Conservation (phyloP, 176 grass and related monocot genomes). For the Musa acuminata region DNA sequence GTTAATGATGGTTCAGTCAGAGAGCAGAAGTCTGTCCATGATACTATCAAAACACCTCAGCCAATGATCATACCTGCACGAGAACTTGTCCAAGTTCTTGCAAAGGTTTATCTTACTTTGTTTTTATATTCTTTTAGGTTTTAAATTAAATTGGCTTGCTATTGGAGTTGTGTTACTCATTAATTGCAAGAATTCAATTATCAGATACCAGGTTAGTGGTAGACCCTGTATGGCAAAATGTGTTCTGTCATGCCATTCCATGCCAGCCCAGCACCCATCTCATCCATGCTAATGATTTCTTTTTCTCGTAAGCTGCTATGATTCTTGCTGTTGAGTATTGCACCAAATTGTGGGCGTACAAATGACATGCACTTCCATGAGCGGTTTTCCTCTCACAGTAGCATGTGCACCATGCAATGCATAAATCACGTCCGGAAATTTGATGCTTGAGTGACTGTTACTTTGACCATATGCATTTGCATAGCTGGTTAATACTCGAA, state of each 20-base stretch:
- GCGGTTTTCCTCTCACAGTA: background rate
- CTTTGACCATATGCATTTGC: background rate
- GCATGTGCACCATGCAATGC: background rate
- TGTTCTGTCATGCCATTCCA: background rate
- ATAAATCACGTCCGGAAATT: too few species aligned
- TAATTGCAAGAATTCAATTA: background rate
- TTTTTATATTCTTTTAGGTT: background rate
- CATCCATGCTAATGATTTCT: constrained; percentile 1
- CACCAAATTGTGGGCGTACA: background rate
- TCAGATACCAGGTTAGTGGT: background rate
- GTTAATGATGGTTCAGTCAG: constrained; percentile 55
- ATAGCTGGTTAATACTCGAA: background rate
- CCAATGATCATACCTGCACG: constrained; percentile 76
- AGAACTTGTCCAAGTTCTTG: constrained; percentile 80
- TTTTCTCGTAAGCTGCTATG: background rate
- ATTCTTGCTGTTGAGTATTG: background rate
- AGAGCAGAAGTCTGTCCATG: constrained; percentile 39
- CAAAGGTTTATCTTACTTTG: constrained; percentile 49
- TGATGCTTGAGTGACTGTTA: background rate
- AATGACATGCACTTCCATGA: background rate
- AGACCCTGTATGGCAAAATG: background rate
- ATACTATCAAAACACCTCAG: constrained; percentile 57
- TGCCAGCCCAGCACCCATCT: background rate
- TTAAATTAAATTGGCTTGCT: background rate
- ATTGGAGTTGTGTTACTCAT: background rate